phyloP scores from a whole-genome alignment of 2,329 filamentous ascomycete species.

The Kalaharituber pfeilii region DNA sequence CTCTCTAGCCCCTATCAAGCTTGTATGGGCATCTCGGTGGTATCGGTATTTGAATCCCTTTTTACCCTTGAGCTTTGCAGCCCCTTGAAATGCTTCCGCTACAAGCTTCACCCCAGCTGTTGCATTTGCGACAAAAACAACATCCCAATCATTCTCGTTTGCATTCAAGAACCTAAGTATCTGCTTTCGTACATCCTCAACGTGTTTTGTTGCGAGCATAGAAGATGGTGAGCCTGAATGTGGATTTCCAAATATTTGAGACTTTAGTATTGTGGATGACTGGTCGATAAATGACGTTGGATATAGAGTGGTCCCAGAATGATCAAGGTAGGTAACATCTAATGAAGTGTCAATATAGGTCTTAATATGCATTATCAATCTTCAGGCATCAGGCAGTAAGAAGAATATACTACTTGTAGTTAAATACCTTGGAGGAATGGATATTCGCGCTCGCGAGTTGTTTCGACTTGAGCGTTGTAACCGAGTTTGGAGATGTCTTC shows the following conservation, averaged over 20 bases:
- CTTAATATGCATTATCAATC: no score
- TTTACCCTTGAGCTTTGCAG: conserved; percentile 18
- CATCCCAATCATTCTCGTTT: conserved; percentile 62
- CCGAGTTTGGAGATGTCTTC: not conserved
- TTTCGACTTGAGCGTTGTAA: not conserved
- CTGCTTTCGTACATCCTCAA: not conserved
- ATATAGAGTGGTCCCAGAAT: not conserved
- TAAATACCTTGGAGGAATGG: not conserved
- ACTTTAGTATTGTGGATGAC: not conserved
- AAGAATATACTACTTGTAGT: not conserved
- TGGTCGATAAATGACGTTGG: not conserved
- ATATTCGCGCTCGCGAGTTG: not conserved
- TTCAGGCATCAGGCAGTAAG: no score
- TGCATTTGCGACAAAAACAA: conserved; percentile 83
- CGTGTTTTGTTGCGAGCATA: not conserved
- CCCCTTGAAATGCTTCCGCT: conserved; percentile 54
- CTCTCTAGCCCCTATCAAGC: conserved; percentile 55
- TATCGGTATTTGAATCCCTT: conserved; percentile 68
- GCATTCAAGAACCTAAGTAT: conserved; percentile 64
- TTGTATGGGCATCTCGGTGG: conserved; percentile 72
- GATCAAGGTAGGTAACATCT: not conserved
- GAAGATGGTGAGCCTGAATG: not conserved
- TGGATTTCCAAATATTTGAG: not conserved
- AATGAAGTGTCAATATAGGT: not conserved
- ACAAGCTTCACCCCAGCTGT: conserved; percentile 83